Percentiles rank a stretch among this genome's conserved stretches.
Evolutionary conservation across 2,329 filamentous ascomycete genomes (phyloP).

Genomic region (Claviceps purpurea): DNA sequence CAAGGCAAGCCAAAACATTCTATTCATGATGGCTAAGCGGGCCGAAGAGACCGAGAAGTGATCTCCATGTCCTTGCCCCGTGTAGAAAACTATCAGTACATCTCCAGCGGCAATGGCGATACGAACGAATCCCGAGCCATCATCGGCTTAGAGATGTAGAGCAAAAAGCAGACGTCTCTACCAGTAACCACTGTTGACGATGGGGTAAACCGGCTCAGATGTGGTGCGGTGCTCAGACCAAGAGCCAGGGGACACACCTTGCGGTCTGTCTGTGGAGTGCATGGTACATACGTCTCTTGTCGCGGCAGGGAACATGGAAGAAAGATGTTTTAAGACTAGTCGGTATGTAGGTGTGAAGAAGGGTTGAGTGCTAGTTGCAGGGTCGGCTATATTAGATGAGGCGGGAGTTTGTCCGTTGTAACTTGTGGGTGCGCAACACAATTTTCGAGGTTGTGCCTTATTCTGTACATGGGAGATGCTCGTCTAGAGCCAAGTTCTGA

Average conservation of each 20-base stretch:
- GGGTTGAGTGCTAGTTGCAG: constrained; percentile 16
- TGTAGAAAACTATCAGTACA: not conserved
- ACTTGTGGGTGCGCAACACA: not conserved
- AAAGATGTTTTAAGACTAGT: constrained; percentile 4
- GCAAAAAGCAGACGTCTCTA: not conserved
- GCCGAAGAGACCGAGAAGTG: not conserved
- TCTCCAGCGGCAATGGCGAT: constrained; percentile 5
- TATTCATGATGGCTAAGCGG: not conserved
- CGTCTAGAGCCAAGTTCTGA: not conserved
- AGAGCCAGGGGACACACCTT: constrained; percentile 7
- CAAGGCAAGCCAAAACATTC: not conserved
- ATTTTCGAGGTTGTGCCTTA: not conserved
- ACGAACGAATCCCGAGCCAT: not conserved
- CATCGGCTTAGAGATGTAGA: not conserved
- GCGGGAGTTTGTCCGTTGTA: not conserved
- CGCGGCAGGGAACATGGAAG: constrained; percentile 4
- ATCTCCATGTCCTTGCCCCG: not conserved
- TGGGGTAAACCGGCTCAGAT: not conserved
- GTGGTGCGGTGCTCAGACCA: constrained; percentile 3
- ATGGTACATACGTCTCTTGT: not conserved
- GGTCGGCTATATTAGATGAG: constrained; percentile 16
- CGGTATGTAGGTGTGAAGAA: constrained; percentile 9
- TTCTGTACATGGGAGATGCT: no score
- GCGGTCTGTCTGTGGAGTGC: constrained; percentile 10
- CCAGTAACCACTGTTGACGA: not conserved